A percentile compares a stretch with the other conserved stretches of the same genome.
Evolutionary conservation across 1,139 yeast genomes (phyloP).

Genomic region (Yamadazyma kanchanaburiensis): DNA sequence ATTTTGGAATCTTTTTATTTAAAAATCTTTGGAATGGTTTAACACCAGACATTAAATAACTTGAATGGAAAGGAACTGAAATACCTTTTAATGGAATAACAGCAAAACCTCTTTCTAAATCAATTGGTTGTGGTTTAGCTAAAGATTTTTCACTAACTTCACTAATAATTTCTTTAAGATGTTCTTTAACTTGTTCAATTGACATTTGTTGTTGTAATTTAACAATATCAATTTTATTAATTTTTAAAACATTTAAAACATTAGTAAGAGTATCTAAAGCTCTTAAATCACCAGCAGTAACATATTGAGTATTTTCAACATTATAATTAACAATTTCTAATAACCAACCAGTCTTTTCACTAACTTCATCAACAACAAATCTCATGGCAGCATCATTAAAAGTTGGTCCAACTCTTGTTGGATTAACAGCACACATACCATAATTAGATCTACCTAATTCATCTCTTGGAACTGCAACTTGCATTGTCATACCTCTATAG

Average conservation of each 20-base stretch:
- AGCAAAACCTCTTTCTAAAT: slow-evolving; percentile 95
- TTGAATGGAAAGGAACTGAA: slow-evolving; percentile 98
- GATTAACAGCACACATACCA: slow-evolving; percentile 99
- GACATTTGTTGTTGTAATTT: slow-evolving; percentile 80
- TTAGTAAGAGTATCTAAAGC: slow-evolving; percentile 91
- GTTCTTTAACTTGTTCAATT: slow-evolving; percentile 83
- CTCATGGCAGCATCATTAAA: slow-evolving; percentile 92
- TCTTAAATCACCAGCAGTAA: slow-evolving; percentile 97
- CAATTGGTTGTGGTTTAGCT: slow-evolving; percentile 95
- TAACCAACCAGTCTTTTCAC: slow-evolving; percentile 83
- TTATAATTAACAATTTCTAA: slow-evolving; percentile 97
- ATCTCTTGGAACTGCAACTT: slow-evolving; percentile 99
- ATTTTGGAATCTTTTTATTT: slow-evolving; percentile 91
- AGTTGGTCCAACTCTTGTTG: slow-evolving; percentile 84
- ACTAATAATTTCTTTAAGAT: slow-evolving; percentile 78
- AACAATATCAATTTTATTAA: slow-evolving; percentile 90
- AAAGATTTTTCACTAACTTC: slow-evolving; percentile 78
- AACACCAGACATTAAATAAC: slow-evolving; percentile 96
- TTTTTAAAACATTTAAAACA: slow-evolving; percentile 86
- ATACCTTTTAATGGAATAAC: slow-evolving; percentile 98
- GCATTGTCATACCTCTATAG: slow-evolving; percentile 99
- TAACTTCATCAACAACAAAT: slow-evolving; percentile 89
- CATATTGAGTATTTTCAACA: slow-evolving; percentile 97
- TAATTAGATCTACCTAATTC: slow-evolving; percentile 92
- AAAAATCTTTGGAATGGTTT: slow-evolving; percentile 98